Base-by-base conservation (phyloP, 106 monocot species). In the Phalaenopsis equestris region DNA sequence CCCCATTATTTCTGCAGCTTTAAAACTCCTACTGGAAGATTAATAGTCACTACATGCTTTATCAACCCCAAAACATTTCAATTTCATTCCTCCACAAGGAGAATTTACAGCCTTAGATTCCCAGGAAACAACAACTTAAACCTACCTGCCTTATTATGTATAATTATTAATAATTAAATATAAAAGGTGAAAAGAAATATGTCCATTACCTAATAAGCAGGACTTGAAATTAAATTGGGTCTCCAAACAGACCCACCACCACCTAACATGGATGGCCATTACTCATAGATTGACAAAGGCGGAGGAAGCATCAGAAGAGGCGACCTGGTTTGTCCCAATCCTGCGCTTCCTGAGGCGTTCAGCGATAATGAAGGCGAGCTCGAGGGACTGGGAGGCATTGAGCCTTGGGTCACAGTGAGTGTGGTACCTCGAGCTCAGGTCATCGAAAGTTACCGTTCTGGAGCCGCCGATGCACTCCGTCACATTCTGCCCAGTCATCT, bases 401-500 rank as follows among this genome's bases (percentile, higher is more conserved):
- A 93, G 87, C 78, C 93, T 85, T 1, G 93, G 93, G 83, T 93
- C 93, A 12, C 93, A 93, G 80, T 93, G 93, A 5, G 93, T 93
- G 87, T 91, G 93, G 84, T 93, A 94, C 42, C 93, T 84, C 8
- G 87, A 86, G 68, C 91, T 65, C 67, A 94, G 84, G 78, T 94
- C 93, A 48, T 94, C 93, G 4, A 87, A 94, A 37, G 93, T 94
- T 10, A 94, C 91, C 0, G 87, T 87, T 24, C 85, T 75, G 6
- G 93, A 94, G 72, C 93, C 93, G 0, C 93, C 93, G 3, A 94
- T 87, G 84, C 93, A 94, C 67, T 94, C 93, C 1, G 93, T 94
- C 77, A 94, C 93, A 45, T 94, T 94, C 82, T 94, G 93, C 24
- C 93, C 93, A 0, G 93, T 94, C 93, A 94, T 94, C 85, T 94